Evolutionary conservation across 345 rosid species (phyloP), one percentile per base, ranked within the genome.

Genomic region (Pugionium dolabratum): DNA sequence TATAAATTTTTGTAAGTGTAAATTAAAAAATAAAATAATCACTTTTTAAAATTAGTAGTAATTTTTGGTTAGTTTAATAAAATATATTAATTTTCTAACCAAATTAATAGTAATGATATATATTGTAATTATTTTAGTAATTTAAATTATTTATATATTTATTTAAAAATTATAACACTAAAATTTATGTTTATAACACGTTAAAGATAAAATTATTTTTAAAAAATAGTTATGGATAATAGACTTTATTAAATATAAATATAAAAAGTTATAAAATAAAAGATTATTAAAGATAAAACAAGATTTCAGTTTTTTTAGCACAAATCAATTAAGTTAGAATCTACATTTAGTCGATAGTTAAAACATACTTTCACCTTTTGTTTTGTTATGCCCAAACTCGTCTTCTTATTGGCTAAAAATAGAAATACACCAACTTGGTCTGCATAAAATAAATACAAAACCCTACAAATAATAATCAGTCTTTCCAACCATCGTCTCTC

Each of bases 401-500:
- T 54, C 34, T 52, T 59, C 49, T 59, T 66, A 73, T 66, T 66
- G 76, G 76, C 64, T 52, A 72, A 66, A 64, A 51, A n/a, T 59
- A 66, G 67, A 50, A 73, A 68, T 58, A 43, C 44, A 59, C 49
- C 72, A 66, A 73, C 47, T 72, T 58, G 76, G 71, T 64, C 31
- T 9, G 41, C 59, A 59, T 5, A 30, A 44, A 27, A 32, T 40
- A 49, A 65, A 30, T 33, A 43, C n/a, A 34, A 51, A 49, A 65
- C 4, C 30, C 42, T 64, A 41, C 34, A 72, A 58, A 50, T 43
- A 65, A 54, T 43, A 54, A 51, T 65, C 61, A 43, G 50, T 73
- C 58, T 66, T 66, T 73, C 76, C 76, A 73, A 73, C 66, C 71
- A 73, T 66, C 9, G 66, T 39, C 11, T 44, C 42, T 59, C 67